These are phyloP conservation scores for Boletus rufocinnamomeus DNA, from an alignment of 768 basidiomycete species.

Conservation along the genomic window DNA sequence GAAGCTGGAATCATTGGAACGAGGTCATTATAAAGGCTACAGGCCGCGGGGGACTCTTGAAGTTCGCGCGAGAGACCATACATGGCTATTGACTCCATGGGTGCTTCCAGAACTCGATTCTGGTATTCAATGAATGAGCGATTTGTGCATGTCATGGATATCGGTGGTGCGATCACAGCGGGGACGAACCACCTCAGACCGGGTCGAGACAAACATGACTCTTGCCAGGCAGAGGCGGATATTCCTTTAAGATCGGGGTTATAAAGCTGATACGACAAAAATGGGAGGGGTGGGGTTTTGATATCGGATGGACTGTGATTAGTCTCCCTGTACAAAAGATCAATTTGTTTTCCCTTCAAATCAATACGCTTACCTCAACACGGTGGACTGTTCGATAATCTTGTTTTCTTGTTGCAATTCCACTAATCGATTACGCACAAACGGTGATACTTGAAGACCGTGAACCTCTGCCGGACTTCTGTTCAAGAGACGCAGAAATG, in stretches of 20 bases:
- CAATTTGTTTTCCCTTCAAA: conserved; percentile 1
- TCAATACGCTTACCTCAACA: conserved; percentile 43
- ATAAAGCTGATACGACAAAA: conserved; percentile 37
- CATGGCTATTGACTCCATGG: conserved; percentile 72
- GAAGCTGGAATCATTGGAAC: conserved; percentile 61
- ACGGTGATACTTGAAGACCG: conserved; percentile 56
- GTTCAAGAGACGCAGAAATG: conserved; percentile 74
- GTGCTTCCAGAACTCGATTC: conserved; percentile 58
- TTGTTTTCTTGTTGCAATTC: conserved; percentile 47
- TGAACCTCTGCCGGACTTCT: conserved; percentile 67
- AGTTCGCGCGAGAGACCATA: conserved; percentile 80
- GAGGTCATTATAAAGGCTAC: conserved; percentile 45
- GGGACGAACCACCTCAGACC: conserved; percentile 85
- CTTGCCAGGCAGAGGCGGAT: conserved; percentile 58
- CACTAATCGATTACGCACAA: conserved; percentile 56
- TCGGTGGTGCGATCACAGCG: conserved; percentile 82
- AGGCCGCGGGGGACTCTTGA: conserved; percentile 57
- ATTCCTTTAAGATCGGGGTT: conserved; percentile 60
- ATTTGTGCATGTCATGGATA: conserved; percentile 69
- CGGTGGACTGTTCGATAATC: conserved; percentile 43
- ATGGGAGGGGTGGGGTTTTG: conserved; percentile 18
- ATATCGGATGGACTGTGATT: conserved; percentile 21
- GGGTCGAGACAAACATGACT: conserved; percentile 81
- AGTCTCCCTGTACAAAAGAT: conserved; percentile 24
- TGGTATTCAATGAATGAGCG: conserved; percentile 79